Evolutionary conservation across 257 asterid species (phyloP).

Genomic region (Paraleonurus japonicus): DNA sequence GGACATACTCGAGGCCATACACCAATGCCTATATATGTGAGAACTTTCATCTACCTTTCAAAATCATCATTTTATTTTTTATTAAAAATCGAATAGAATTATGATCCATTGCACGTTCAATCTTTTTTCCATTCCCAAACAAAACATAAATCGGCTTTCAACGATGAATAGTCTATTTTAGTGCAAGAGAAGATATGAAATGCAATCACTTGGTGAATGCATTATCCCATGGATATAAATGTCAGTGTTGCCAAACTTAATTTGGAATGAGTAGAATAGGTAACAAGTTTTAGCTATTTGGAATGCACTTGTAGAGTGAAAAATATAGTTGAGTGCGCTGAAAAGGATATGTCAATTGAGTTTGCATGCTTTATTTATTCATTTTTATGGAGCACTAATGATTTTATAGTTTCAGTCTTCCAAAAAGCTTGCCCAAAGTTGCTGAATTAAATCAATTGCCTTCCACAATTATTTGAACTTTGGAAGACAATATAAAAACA

Average conservation of each 20-base stretch:
- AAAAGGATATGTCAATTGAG: neutral
- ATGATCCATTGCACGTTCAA: neutral
- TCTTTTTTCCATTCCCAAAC: neutral
- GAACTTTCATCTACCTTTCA: neutral
- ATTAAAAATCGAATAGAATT: neutral
- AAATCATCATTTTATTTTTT: neutral
- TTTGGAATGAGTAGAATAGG: neutral
- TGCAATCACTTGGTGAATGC: constrained; percentile 19
- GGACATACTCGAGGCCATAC: neutral
- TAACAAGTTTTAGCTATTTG: constrained; percentile 3
- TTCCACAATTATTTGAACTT: neutral
- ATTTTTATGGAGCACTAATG: constrained; percentile 5
- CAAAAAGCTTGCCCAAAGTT: neutral
- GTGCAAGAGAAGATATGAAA: neutral
- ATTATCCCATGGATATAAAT: constrained; percentile 10
- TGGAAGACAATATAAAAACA: neutral
- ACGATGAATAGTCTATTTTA: neutral
- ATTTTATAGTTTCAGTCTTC: neutral
- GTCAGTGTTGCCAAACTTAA: neutral
- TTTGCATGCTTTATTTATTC: neutral
- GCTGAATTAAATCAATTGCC: neutral
- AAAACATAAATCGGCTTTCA: neutral
- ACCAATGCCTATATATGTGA: neutral
- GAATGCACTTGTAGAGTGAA: constrained; percentile 9
- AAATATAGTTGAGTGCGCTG: neutral